A percentile compares a stretch with the other conserved stretches of the same genome.
phyloP scores from a whole-genome alignment of 2,329 filamentous ascomycete genomes.

The Emmonsiellopsis sp. region DNA sequence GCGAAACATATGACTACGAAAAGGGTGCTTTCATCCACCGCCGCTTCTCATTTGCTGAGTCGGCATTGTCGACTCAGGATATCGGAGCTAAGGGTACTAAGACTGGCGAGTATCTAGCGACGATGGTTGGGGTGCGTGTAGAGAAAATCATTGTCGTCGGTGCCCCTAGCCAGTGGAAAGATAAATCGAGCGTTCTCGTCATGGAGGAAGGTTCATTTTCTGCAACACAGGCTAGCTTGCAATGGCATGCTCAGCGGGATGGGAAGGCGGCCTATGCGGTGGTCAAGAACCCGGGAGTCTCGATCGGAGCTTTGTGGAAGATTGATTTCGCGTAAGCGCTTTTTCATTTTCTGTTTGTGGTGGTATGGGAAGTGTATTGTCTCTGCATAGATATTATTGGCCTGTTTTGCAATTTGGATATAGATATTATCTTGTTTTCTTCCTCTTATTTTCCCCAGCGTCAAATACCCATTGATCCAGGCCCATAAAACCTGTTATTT shows the following conservation, averaged over 20 bases:
- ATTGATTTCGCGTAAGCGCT: slow-evolving; percentile 41
- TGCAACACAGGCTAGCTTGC: slow-evolving; percentile 45
- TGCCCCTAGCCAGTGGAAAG: slow-evolving; percentile 63
- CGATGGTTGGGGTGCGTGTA: slow-evolving; percentile 66
- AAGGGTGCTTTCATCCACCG: slow-evolving; percentile 83
- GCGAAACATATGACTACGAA: slow-evolving; percentile 83
- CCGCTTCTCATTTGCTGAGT: slow-evolving; percentile 57
- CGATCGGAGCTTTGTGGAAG: slow-evolving; percentile 57
- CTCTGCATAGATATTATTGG: background rate
- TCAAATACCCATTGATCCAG: too few species aligned
- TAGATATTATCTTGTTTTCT: too few species aligned
- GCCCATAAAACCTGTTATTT: too few species aligned
- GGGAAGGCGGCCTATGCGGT: slow-evolving; percentile 55
- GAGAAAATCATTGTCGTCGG: slow-evolving; percentile 81
- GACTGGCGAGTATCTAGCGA: slow-evolving; percentile 66
- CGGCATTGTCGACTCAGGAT: slow-evolving; percentile 61
- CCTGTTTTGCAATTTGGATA: too few species aligned
- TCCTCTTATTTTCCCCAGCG: too few species aligned
- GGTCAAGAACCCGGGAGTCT: slow-evolving; percentile 53
- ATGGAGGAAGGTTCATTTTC: slow-evolving; percentile 38
- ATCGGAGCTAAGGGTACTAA: slow-evolving; percentile 53
- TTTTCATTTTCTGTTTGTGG: background rate
- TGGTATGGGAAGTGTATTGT: background rate
- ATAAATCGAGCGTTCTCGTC: slow-evolving; percentile 48
- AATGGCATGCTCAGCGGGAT: slow-evolving; percentile 47